A percentile compares a stretch with the other conserved stretches of the same genome.
These are phyloP conservation scores for Cordyceps cateniannulata DNA, from an alignment of 2,329 filamentous ascomycete genomes.

Conservation along the genomic window DNA sequence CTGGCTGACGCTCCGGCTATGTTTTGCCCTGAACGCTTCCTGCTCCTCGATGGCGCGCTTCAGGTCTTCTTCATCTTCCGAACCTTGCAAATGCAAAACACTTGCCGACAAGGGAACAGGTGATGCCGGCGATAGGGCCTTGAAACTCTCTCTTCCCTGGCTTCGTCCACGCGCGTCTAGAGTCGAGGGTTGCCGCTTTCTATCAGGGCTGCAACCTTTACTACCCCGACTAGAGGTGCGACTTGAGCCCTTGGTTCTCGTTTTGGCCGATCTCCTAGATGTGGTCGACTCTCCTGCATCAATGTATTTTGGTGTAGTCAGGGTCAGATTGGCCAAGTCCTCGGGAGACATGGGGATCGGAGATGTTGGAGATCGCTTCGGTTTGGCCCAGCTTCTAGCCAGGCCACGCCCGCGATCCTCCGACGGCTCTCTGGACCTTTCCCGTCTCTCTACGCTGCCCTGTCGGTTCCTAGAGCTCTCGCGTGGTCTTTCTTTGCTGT, in stretches of 20 bases:
- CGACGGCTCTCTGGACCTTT: conserved; percentile 54
- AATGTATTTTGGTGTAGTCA: conserved; percentile 41
- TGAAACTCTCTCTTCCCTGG: conserved; percentile 50
- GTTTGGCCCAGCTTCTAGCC: conserved; percentile 60
- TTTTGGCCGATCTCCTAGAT: conserved; percentile 35
- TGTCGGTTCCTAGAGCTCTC: conserved; percentile 40
- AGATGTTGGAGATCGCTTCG: conserved; percentile 85
- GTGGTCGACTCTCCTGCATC: conserved; percentile 35
- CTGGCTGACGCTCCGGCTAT: conserved; percentile 46
- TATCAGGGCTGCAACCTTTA: conserved; percentile 40
- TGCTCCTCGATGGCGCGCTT: conserved; percentile 45
- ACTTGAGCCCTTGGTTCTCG: conserved; percentile 30
- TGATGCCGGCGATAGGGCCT: conserved; percentile 67
- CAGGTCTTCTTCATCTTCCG: conserved; percentile 61
- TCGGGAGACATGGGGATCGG: conserved; percentile 93
- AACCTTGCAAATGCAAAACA: conserved; percentile 31
- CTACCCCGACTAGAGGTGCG: conserved; percentile 44
- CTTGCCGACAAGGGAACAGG: conserved; percentile 67
- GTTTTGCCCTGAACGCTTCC: conserved; percentile 49
- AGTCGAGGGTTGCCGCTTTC: conserved; percentile 31
- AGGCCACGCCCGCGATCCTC: conserved; percentile 63
- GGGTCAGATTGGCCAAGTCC: conserved; percentile 60
- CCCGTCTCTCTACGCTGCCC: conserved; percentile 41
- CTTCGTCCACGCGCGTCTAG: conserved; percentile 57
- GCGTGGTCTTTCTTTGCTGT: conserved; percentile 39